Evolutionary conservation across 78 protist genomes (phyloP), one percentile per base, ranked within the genome.

Genomic region (Trichosphaerium sp.): DNA sequence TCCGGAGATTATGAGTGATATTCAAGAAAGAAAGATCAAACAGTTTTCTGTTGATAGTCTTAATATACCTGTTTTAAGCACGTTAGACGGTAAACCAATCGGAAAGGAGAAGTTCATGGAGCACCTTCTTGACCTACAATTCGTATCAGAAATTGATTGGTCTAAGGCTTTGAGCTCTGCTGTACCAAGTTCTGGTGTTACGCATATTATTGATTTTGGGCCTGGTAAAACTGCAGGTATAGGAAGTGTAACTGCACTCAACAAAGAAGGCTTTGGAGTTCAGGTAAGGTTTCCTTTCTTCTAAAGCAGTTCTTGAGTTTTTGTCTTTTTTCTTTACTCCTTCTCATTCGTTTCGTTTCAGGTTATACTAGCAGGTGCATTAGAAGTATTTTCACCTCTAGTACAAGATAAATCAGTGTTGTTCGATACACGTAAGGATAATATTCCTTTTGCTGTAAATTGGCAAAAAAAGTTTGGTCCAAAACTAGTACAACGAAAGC

Each of bases 131-230:
- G 26, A 37, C 6, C 68, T 42, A 25, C 32, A 59, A 29, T 35
- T 39, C 29, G 25, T 31, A 34, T 25, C 29, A n/a, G 26, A 57
- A 28, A 69, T 76, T 29, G 7, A 69, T 64, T 69, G 62, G 60
- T 34, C 52, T 1, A 1, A 8, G 31, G 12, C 68, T 8, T 21
- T 43, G 11, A 2, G 48, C n/a, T n/a, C n/a, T n/a, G 18, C 48
- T 14, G 23, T 28, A 43, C 37, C 15, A 1, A 43, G 38, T 21
- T 1, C 39, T 3, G 35, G 2, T 51, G 43, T 41, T 6, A 69
- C 84, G 34, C 84, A 79, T 55, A 51, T 71, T 1, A 12, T 79
- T 28, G 84, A 79, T 55, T 79, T 79, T 58, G 84, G 84, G 14
- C 84, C 84, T 21, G 84, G 84, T 2, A 59, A 66, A 18, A 0